Evolutionary conservation across 2,329 filamentous ascomycete genomes (phyloP).

Genomic region (Rutstroemia sp.): DNA sequence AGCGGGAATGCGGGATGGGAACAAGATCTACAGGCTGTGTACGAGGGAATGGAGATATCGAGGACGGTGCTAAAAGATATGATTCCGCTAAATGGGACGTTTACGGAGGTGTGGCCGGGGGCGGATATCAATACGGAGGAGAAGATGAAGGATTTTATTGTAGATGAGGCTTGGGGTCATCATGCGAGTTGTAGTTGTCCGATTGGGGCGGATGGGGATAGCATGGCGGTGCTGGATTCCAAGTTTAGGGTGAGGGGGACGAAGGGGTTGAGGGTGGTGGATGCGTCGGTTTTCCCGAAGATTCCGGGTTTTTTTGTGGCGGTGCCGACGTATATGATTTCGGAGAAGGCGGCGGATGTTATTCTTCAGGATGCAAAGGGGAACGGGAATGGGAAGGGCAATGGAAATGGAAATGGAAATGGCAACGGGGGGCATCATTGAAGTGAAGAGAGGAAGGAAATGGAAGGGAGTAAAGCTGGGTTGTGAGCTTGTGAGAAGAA

Average conservation of each 20-base stretch:
- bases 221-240: conserved; percentile 37
- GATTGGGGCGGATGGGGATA: conserved; percentile 41
- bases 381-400: neutral
- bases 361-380: conserved; percentile 5
- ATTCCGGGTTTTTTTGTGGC: conserved; percentile 44
- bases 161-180: conserved; percentile 46
- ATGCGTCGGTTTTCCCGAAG: conserved; percentile 49
- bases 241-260: conserved; percentile 30
- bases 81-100: conserved; percentile 33
- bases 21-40: conserved; percentile 13
- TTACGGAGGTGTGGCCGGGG: conserved; percentile 37
- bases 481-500: too few species aligned
- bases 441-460: too few species aligned
- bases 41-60: conserved; percentile 12
- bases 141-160: conserved; percentile 40
- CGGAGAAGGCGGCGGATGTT: conserved; percentile 44
- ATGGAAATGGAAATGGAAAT: too few species aligned
- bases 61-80: conserved; percentile 33
- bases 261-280: conserved; percentile 46
- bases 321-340: conserved; percentile 46
- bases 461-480: too few species aligned
- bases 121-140: conserved; percentile 26
- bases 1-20: conserved; percentile 6
- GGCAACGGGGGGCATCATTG: too few species aligned
- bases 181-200: conserved; percentile 48